Evolutionary conservation across 1,284 basidiomycete genomes (phyloP), one percentile per base, ranked within the genome.

Genomic region (Gymnopus androsaceus): DNA sequence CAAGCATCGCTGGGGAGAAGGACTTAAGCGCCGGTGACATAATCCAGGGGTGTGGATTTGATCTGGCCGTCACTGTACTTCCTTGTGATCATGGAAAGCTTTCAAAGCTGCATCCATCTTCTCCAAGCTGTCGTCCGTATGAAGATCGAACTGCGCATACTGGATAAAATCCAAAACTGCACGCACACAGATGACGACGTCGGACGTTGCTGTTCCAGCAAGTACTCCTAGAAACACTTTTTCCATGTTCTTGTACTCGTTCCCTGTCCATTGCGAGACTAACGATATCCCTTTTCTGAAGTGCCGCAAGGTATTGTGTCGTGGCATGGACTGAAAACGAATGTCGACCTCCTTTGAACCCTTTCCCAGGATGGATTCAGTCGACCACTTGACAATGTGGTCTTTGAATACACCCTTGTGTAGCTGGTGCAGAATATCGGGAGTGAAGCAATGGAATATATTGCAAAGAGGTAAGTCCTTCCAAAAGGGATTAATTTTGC

Each of bases 311-410:
- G 57, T 61, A 2, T 58, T 56, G 59, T 63, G 58, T 7, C 33
- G 38, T 12, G 65, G 60, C 61, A 69, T 61, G 2, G 57, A 34
- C 1, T 47, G 58, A 38, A 67, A 69, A 1, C 67, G 63, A 8
- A 67, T 66, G 55, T 73, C 67, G 12, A 74, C 60, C 46, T 75
- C 68, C n/a, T n/a, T n/a, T n/a, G n/a, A n/a, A n/a, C 8, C n/a
- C n/a, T n/a, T n/a, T n/a, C n/a, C n/a, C n/a, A n/a, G n/a, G n/a
- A n/a, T n/a, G n/a, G n/a, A n/a, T n/a, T n/a, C n/a, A n/a, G n/a
- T n/a, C n/a, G n/a, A n/a, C 64, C 66, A 60, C 37, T 66, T 17
- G 51, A 59, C 27, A 31, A 28, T 2, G 45, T 67, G 19, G 69
- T 19, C 71, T 68, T 71, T 6, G 45, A 34, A 19, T 65, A 51